phyloP scores from a whole-genome alignment of 306 rosid species.

The Cicer bijugum region DNA sequence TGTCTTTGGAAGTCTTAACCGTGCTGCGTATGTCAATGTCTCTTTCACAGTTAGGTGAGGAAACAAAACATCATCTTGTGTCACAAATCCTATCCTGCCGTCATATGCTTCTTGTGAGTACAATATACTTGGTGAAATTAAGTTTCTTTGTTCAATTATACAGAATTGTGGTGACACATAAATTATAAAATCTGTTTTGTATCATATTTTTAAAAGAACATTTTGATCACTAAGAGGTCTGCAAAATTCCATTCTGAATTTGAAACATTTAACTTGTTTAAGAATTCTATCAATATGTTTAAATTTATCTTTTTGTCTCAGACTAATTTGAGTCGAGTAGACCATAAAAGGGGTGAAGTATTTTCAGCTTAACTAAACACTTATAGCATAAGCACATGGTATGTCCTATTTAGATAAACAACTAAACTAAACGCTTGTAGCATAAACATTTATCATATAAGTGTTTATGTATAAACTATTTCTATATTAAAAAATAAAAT shows the following conservation, averaged over 20 bases:
- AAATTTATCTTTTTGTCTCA: too few species aligned
- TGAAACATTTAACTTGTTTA: constrained; percentile 26
- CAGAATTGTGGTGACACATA: too few species aligned
- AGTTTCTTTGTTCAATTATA: not conserved
- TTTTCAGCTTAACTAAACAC: too few species aligned
- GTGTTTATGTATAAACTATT: too few species aligned
- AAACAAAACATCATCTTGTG: constrained; percentile 94
- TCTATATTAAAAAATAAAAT: too few species aligned
- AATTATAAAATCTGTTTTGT: not conserved
- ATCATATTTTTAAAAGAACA: not conserved
- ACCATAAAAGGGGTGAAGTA: not conserved
- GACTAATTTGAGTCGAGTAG: not conserved
- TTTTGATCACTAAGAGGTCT: not conserved
- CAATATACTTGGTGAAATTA: constrained; percentile 8
- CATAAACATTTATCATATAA: too few species aligned
- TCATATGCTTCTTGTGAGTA: constrained; percentile 40
- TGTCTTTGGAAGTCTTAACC: constrained; percentile 73
- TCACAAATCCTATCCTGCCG: constrained; percentile 95
- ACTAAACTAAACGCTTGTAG: too few species aligned
- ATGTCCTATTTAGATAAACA: too few species aligned
- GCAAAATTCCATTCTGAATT: not conserved
- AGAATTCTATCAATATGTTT: not conserved
- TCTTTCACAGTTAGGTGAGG: constrained; percentile 96
- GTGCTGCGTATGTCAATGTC: constrained; percentile 85
- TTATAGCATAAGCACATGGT: too few species aligned